Percentiles rank a stretch among this genome's conserved stretches.
Evolutionary conservation across 2,329 filamentous ascomycete genomes (phyloP).

Genomic region (Ophiosphaerella narmari): DNA sequence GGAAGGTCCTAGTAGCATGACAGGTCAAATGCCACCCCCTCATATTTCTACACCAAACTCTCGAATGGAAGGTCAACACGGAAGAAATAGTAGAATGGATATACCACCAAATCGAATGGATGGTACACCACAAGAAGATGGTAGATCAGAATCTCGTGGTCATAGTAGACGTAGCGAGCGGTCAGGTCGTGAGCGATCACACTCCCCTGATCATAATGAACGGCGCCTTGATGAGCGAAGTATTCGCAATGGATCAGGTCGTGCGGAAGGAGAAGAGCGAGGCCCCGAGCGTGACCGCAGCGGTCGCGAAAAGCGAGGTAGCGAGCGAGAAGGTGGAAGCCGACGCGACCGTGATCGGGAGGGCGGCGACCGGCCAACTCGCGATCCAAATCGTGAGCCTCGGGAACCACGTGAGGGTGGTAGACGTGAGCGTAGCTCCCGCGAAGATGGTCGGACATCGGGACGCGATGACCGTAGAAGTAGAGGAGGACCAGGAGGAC

Average conservation of each 20-base stretch:
- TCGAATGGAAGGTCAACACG: slow-evolving; percentile 27
- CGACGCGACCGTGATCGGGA: slow-evolving; percentile 27
- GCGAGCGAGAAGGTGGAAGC: slow-evolving; percentile 24
- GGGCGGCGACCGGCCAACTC: slow-evolving; percentile 13
- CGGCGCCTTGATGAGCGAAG: slow-evolving; percentile 34
- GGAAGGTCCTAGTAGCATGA: slow-evolving; percentile 19
- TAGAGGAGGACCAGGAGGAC: slow-evolving; percentile 10
- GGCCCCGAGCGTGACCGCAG: slow-evolving; percentile 31
- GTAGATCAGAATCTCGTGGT: slow-evolving; percentile 32
- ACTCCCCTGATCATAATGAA: slow-evolving; percentile 30
- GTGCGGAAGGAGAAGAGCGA: slow-evolving; percentile 30
- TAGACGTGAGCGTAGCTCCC: slow-evolving; percentile 28
- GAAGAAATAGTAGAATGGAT: slow-evolving; percentile 26
- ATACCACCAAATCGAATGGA: slow-evolving; percentile 21
- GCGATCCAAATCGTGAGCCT: slow-evolving; percentile 15
- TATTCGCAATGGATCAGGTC: slow-evolving; percentile 23
- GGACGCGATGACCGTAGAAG: slow-evolving; percentile 32
- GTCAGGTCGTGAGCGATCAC: slow-evolving; percentile 28
- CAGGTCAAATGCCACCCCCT: slow-evolving; percentile 28
- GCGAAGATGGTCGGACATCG: slow-evolving; percentile 26
- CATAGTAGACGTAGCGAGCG: slow-evolving; percentile 33
- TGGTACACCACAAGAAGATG: slow-evolving; percentile 26
- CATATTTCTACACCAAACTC: slow-evolving; percentile 29
- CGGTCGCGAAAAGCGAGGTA: slow-evolving; percentile 32
- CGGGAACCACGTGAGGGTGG: slow-evolving; percentile 22